phyloP scores from a whole-genome alignment of 257 asterid genomes.

The Euphrasia confusa region DNA sequence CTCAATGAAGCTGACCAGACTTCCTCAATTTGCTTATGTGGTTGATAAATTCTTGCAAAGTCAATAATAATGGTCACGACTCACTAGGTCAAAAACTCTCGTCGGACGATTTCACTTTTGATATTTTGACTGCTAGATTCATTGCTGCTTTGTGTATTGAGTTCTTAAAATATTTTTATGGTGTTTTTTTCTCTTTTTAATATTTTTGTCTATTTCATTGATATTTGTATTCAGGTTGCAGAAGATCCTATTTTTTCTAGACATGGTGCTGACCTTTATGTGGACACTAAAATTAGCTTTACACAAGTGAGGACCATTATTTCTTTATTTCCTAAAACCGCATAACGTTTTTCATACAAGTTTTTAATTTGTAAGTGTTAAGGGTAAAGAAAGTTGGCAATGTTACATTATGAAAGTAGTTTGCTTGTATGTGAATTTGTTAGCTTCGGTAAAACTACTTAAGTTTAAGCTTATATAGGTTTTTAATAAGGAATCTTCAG shows the following conservation, averaged over 20 bases:
- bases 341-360: not conserved
- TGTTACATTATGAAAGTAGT: not conserved
- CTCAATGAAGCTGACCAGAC: slow-evolving; percentile 2
- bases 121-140: slow-evolving; percentile 5
- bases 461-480: not conserved
- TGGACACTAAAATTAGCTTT: slow-evolving; percentile 65
- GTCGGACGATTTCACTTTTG: slow-evolving; percentile 16
- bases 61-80: not conserved
- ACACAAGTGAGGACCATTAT: slow-evolving; percentile 63
- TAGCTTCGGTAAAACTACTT: not conserved
- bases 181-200: slow-evolving; percentile 6
- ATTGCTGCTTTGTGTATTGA: slow-evolving; percentile 17
- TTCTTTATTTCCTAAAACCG: slow-evolving; percentile 1
- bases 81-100: slow-evolving; percentile 2
- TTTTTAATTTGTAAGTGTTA: not conserved
- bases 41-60: slow-evolving; percentile 8
- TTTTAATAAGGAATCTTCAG: not conserved
- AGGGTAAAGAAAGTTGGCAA: slow-evolving; percentile 5
- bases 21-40: slow-evolving; percentile 7
- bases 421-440: not conserved
- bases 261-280: slow-evolving; percentile 84
- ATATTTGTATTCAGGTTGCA: slow-evolving; percentile 49
- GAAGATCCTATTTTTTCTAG: slow-evolving; percentile 69
- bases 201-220: not conserved
- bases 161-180: not conserved